These are phyloP conservation scores for Sclerotinia trifoliorum DNA, from an alignment of 2,329 filamentous ascomycete species.

Conservation along the genomic window DNA sequence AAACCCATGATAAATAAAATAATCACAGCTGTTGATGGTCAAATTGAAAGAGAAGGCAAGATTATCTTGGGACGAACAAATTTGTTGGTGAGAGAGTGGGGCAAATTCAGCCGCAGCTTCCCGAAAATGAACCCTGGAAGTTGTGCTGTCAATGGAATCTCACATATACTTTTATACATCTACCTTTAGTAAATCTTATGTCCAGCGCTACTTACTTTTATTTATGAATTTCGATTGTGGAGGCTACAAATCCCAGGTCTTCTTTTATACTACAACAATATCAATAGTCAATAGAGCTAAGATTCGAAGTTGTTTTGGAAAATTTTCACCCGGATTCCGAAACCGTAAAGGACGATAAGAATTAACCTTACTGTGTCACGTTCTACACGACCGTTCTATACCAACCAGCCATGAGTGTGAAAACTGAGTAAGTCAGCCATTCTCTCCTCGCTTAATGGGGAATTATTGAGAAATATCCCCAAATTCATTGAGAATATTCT, in stretches of 20 bases:
- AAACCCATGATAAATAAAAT: background rate
- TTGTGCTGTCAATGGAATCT: background rate
- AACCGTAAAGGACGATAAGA: background rate
- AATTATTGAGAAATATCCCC: background rate
- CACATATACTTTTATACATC: background rate
- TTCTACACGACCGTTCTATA: background rate
- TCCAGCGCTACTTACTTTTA: background rate
- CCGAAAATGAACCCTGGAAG: background rate
- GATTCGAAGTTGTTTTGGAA: background rate
- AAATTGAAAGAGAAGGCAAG: too few species aligned
- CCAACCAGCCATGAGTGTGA: background rate
- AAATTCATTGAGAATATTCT: too few species aligned
- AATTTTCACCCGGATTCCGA: constrained; percentile 1
- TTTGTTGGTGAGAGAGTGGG: background rate
- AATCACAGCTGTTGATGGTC: background rate
- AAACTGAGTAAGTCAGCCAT: background rate
- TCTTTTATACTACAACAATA: background rate
- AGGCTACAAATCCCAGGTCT: background rate
- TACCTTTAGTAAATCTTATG: background rate
- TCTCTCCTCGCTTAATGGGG: too few species aligned
- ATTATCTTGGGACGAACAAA: background rate
- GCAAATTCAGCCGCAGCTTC: background rate
- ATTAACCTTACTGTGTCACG: background rate
- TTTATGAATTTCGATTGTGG: background rate
- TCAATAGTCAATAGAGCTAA: background rate